phyloP scores from a whole-genome alignment of 345 rosid genomes.

The Balakata baccata region DNA sequence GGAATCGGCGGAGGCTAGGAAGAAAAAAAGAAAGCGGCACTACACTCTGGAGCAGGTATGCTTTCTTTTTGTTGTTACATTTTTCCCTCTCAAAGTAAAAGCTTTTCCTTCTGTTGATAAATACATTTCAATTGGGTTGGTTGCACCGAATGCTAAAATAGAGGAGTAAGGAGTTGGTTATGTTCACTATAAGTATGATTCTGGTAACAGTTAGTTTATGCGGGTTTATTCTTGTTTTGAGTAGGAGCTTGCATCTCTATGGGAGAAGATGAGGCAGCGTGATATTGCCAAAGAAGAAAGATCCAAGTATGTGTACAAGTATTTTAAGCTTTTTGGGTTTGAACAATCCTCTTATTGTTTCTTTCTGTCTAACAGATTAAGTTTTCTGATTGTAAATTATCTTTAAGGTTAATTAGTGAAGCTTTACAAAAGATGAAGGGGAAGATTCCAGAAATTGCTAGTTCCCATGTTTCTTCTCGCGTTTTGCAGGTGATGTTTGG shows the following conservation, averaged over 20 bases:
- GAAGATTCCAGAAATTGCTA: slow-evolving; percentile 82
- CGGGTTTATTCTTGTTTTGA: not conserved
- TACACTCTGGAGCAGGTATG: slow-evolving; percentile 77
- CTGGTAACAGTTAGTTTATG: not conserved
- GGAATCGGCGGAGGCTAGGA: slow-evolving; percentile 80
- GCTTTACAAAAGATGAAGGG: slow-evolving; percentile 85
- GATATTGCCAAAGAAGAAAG: slow-evolving; percentile 79
- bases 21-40: slow-evolving; percentile 79
- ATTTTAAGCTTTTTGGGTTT: not conserved
- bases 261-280: slow-evolving; percentile 95
- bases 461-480: slow-evolving; percentile 83
- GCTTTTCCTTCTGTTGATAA: not conserved
- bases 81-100: not conserved
- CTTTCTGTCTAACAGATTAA: slow-evolving; percentile 1
- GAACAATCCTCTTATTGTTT: not conserved
- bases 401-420: slow-evolving; percentile 58
- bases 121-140: not conserved
- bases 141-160: too few relatives aligned
- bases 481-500: slow-evolving; percentile 69
- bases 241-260: slow-evolving; percentile 83
- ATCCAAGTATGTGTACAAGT: slow-evolving; percentile 51
- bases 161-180: not conserved
- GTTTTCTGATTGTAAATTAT: slow-evolving; percentile 9
- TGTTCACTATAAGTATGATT: not conserved
- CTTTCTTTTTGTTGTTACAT: not conserved